Base-by-base conservation (phyloP, 108 stramenopile genomes). In the Fragilariopsis cylindrus region DNA sequence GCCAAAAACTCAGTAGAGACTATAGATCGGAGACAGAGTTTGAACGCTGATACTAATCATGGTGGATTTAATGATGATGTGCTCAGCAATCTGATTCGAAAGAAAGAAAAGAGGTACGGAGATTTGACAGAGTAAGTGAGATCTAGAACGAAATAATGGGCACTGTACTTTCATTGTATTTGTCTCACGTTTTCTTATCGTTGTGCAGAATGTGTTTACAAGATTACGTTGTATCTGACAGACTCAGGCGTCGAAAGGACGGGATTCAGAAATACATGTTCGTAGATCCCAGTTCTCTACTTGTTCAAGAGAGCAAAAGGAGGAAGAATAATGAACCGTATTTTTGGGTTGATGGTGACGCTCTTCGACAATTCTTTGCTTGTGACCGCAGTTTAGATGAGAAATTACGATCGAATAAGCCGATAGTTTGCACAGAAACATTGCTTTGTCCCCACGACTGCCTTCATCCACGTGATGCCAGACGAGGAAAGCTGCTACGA, bases 401-500 rank as follows among this genome's bases (percentile, higher is more conserved):
- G 45, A 49, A 40, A 18, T 60, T 72, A 21, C 44, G 67, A 62
- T 57, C 73, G 9, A 55, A 52, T 41, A 74, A 42, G 53, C 71
- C 82, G 4, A 30, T 88, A 19, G 49, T 90, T 4, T 63, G 65
- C 40, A 60, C 73, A 7, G 43, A 76, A 39, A 47, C 48, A 1
- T 71, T 84, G 48, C 69, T 91, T 9, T 93, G 92, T 66, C 39
- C 60, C 43, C 92, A 93, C 62, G 57, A 64, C 30, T n/a, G 86
- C 81, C 30, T 62, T 80, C 30, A 78, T 80, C 93, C 93, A 18
- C 52, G 54, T 47, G 70, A 60, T 21, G 87, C 86, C 42, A 68
- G 82, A 42, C 48, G 52, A 21, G 86, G 91, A 42, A 95, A 95
- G 76, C 60, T 92, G 15, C 69, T 95, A 3, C 79, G 88, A 56